A percentile compares a stretch with the other conserved stretches of the same genome.
These are phyloP conservation scores for Thermomucor indicae-seudaticae DNA, from an alignment of 371 early-diverging fungal species.

Conservation along the genomic window DNA sequence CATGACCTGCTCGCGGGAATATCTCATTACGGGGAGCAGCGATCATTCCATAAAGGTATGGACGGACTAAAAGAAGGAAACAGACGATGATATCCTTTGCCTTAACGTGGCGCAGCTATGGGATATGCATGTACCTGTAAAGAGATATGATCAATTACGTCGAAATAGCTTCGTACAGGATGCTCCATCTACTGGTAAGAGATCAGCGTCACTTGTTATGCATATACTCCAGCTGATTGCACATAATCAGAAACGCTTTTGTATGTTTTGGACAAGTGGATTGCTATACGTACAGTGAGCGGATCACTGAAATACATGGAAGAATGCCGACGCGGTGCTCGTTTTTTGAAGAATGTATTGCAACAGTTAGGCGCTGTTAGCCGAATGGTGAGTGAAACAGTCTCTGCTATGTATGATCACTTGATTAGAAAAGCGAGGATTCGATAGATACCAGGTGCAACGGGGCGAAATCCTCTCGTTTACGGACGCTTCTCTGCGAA, in stretches of 20 bases:
- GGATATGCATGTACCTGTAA: slow-evolving; percentile 21
- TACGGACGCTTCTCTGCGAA: slow-evolving; percentile 64
- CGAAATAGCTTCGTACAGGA: slow-evolving; percentile 20
- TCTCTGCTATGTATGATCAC: neutral
- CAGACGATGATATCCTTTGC: neutral
- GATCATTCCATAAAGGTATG: slow-evolving; percentile 65
- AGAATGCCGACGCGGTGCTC: slow-evolving; percentile 75
- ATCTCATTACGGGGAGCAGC: slow-evolving; percentile 65
- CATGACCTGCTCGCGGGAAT: slow-evolving; percentile 52
- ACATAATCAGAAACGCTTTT: slow-evolving; percentile 46
- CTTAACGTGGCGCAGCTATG: slow-evolving; percentile 16
- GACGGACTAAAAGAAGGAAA: neutral
- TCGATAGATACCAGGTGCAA: slow-evolving; percentile 52
- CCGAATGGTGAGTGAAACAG: slow-evolving; percentile 34
- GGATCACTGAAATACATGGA: slow-evolving; percentile 62
- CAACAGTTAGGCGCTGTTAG: slow-evolving; percentile 74
- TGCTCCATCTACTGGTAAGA: slow-evolving; percentile 22
- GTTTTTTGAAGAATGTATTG: slow-evolving; percentile 65
- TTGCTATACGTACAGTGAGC: slow-evolving; percentile 66
- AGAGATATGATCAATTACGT: slow-evolving; percentile 22
- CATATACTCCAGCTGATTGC: neutral
- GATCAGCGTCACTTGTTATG: too few species aligned
- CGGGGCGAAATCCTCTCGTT: slow-evolving; percentile 73
- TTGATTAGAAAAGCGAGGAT: neutral
- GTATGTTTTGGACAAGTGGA: slow-evolving; percentile 68